Percentiles rank a stretch among this genome's conserved stretches.
phyloP scores from a whole-genome alignment of 2,329 filamentous ascomycete genomes.

The Zymoseptoria pseudotritici region DNA sequence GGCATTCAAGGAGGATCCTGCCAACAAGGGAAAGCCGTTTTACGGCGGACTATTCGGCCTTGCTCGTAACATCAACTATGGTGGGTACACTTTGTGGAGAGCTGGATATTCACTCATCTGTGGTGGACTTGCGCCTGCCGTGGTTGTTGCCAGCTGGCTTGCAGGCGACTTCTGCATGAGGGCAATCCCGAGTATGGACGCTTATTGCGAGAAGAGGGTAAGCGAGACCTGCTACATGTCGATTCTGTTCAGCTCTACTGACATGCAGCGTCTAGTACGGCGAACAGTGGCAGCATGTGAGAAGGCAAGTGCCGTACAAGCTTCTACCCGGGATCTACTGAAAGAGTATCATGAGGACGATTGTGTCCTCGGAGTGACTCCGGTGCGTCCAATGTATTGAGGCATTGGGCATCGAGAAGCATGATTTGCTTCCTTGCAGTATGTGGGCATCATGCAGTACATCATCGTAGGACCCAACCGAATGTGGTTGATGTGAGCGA shows the following conservation, averaged over 20 bases:
- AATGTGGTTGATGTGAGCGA: too few relatives aligned
- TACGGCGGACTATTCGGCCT: slow-evolving; percentile 19
- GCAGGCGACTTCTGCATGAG: slow-evolving; percentile 18
- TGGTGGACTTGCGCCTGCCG: slow-evolving; percentile 18
- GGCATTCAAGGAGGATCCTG: slow-evolving; percentile 17
- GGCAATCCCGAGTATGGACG: slow-evolving; percentile 23
- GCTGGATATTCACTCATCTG: slow-evolving; percentile 18
- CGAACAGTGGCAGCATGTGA: slow-evolving; percentile 18
- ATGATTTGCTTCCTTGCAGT: too few relatives aligned
- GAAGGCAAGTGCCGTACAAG: slow-evolving; percentile 20
- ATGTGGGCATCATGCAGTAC: too few relatives aligned
- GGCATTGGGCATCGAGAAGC: too few relatives aligned
- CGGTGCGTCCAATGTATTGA: too few relatives aligned
- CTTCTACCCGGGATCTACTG: slow-evolving; percentile 22
- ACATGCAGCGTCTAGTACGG: slow-evolving; percentile 15
- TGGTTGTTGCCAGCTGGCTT: slow-evolving; percentile 10
- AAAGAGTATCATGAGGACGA: neutral
- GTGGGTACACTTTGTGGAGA: slow-evolving; percentile 23
- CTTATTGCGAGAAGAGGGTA: slow-evolving; percentile 21
- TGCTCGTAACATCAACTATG: slow-evolving; percentile 23
- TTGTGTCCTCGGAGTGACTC: too few relatives aligned
- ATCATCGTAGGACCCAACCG: too few relatives aligned
- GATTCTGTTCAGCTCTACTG: slow-evolving; percentile 2
- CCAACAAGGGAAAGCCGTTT: slow-evolving; percentile 21
- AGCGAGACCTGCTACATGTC: neutral